Percentiles rank a stretch among this genome's conserved stretches.
phyloP scores from a whole-genome alignment of 305 asterid genomes.

The Plantago coronopus region DNA sequence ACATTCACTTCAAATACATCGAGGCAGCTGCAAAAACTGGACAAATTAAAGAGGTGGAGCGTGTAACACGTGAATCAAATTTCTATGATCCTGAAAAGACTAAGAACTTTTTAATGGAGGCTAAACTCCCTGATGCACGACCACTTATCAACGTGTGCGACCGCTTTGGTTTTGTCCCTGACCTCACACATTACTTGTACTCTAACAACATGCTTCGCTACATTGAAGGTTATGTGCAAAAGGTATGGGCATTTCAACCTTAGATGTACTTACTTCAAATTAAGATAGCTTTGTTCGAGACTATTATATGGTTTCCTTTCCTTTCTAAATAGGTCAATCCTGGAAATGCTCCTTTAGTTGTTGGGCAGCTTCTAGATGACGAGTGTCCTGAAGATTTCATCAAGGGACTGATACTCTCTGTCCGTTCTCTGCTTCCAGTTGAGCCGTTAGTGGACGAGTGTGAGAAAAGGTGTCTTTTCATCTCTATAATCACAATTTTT shows the following conservation, averaged over 20 bases:
- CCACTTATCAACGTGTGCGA: constrained; percentile 97
- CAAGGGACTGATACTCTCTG: constrained; percentile 93
- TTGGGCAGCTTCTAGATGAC: constrained; percentile 96
- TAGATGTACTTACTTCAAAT: not conserved
- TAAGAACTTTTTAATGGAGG: constrained; percentile 95
- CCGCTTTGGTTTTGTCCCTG: constrained; percentile 98
- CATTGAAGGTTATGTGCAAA: constrained; percentile 98
- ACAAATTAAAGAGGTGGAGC: constrained; percentile 99
- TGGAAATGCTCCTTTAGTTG: constrained; percentile 98
- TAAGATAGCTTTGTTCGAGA: not conserved
- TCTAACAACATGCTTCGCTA: constrained; percentile 95
- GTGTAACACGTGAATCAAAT: constrained; percentile 96
- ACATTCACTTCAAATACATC: constrained; percentile 96
- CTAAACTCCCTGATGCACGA: constrained; percentile 98
- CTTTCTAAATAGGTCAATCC: constrained; percentile 74
- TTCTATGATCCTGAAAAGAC: constrained; percentile 96
- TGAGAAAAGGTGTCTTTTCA: constrained; percentile 70
- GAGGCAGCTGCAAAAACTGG: constrained; percentile 99
- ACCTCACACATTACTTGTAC: constrained; percentile 93
- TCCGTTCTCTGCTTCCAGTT: constrained; percentile 97
- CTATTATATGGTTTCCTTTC: constrained; percentile 20
- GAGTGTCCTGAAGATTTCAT: constrained; percentile 99
- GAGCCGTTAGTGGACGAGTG: constrained; percentile 99
- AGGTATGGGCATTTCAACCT: constrained; percentile 43
- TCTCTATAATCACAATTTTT: constrained; percentile 1